Evolutionary conservation across 1,284 basidiomycete genomes (phyloP).

Genomic region (Pseudozyma sp.): DNA sequence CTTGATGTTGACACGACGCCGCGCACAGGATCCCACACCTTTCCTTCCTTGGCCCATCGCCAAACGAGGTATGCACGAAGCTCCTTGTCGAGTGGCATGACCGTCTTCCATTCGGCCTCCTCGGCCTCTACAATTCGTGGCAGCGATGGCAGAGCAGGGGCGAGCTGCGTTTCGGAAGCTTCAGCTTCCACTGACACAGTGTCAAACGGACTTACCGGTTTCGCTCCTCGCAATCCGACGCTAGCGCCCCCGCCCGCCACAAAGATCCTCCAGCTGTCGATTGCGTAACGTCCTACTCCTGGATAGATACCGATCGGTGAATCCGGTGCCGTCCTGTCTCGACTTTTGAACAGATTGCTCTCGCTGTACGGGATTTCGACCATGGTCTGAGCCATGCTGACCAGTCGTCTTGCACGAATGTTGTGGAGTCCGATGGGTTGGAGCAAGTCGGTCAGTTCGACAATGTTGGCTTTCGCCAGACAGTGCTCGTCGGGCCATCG

Average conservation of each 20-base stretch:
- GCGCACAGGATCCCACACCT: slow-evolving; percentile 30
- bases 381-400: slow-evolving; percentile 28
- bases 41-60: slow-evolving; percentile 39
- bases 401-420: slow-evolving; percentile 28
- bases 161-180: too few species aligned
- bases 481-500: slow-evolving; percentile 33
- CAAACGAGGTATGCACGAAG: slow-evolving; percentile 45
- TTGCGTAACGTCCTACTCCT: slow-evolving; percentile 40
- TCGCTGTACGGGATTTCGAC: slow-evolving; percentile 37
- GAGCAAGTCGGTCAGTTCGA: slow-evolving; percentile 26
- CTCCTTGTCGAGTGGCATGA: slow-evolving; percentile 47
- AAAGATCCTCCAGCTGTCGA: slow-evolving; percentile 47
- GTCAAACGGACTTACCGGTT: slow-evolving; percentile 24
- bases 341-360: slow-evolving; percentile 22
- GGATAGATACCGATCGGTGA: slow-evolving; percentile 39
- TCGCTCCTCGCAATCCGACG: slow-evolving; percentile 17
- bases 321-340: slow-evolving; percentile 25
- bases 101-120: slow-evolving; percentile 36
- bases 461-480: slow-evolving; percentile 21
- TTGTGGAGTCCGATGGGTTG: slow-evolving; percentile 43
- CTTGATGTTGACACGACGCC: slow-evolving; percentile 8
- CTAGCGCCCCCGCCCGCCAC: slow-evolving; percentile 28
- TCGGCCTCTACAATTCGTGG: not conserved
- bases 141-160: not conserved
- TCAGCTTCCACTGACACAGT: not conserved